Conservation (phyloP, 2,329 filamentous ascomycete genomes). For the Aspergillus fijiensis region DNA sequence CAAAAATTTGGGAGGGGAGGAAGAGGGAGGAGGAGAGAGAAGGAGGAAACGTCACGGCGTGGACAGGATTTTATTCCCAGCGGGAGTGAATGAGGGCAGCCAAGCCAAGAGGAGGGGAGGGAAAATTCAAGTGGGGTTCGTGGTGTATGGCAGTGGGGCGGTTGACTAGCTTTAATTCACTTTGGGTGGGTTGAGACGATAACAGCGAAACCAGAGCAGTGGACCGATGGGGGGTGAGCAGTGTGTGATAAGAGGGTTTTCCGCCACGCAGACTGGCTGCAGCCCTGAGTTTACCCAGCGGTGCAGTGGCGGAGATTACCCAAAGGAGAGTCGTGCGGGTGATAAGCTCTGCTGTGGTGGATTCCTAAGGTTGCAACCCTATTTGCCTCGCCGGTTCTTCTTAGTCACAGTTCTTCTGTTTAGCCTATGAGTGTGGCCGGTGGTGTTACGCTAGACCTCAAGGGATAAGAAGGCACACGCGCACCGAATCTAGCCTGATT, state of each 20-base stretch:
- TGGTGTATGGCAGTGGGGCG: not conserved
- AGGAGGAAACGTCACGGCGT: not conserved
- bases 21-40: not conserved
- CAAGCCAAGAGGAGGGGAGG: not conserved
- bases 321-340: not conserved
- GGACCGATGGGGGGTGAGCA: not conserved
- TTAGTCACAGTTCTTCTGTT: not conserved
- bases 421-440: not conserved
- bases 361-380: constrained; percentile 6
- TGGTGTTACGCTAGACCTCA: not conserved
- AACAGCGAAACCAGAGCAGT: not conserved
- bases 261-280: not conserved
- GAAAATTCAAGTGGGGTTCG: not conserved
- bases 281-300: not conserved
- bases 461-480: not conserved
- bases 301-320: not conserved
- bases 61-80: constrained; percentile 5
- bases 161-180: not conserved
- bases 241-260: not conserved
- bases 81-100: not conserved
- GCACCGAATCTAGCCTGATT: not conserved
- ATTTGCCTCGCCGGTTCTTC: constrained; percentile 6
- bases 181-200: too few relatives aligned
- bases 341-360: constrained; percentile 4
- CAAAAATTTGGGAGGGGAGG: not conserved